phyloP scores from a whole-genome alignment of 192 early-diverging fungal genomes.

The Linnemannia zychae region DNA sequence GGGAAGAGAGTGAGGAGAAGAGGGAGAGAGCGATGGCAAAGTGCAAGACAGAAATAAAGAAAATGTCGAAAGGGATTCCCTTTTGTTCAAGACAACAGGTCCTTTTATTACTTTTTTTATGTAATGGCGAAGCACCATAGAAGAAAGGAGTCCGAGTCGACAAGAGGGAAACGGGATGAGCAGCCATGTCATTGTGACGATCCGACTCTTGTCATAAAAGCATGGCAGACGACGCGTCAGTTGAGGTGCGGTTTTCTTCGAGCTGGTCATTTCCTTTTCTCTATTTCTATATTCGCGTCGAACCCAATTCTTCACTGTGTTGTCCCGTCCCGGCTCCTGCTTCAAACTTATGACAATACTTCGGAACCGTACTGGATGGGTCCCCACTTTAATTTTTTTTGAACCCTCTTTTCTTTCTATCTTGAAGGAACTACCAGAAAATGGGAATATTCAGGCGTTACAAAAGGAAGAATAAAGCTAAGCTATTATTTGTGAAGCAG shows the following conservation, averaged over 20 bases:
- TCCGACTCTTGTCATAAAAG: not conserved
- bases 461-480: not conserved
- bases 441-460: not conserved
- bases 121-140: not conserved
- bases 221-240: not conserved
- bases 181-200: not conserved
- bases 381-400: not conserved
- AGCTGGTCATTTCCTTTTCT: not conserved
- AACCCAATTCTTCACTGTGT: not conserved
- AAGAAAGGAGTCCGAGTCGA: constrained; percentile 1
- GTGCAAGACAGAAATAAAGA: not conserved
- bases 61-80: not conserved
- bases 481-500: not conserved
- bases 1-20: not conserved
- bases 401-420: not conserved
- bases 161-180: not conserved
- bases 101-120: not conserved
- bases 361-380: not conserved
- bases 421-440: not conserved
- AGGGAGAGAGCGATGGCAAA: no score
- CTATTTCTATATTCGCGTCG: not conserved
- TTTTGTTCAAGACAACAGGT: not conserved
- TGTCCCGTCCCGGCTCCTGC: not conserved
- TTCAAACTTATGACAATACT: not conserved
- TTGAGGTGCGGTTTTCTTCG: not conserved